phyloP scores from a whole-genome alignment of 2,329 filamentous ascomycete genomes.

The Exophiala alcalophila region DNA sequence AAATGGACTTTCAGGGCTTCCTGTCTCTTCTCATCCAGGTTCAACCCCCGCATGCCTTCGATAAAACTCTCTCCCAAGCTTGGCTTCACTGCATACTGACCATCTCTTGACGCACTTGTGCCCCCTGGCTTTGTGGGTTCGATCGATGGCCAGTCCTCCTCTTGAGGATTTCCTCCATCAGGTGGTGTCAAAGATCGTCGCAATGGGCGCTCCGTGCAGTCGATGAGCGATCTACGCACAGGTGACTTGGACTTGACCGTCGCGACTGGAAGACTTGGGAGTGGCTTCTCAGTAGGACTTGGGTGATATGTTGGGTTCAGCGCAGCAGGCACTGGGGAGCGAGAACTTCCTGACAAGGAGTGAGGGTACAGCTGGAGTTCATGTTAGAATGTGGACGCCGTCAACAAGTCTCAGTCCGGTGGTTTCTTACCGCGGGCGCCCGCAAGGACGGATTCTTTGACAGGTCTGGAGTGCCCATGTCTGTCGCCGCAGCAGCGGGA shows the following conservation, averaged over 20 bases:
- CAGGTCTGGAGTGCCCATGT: neutral
- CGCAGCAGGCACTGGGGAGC: slow-evolving; percentile 6
- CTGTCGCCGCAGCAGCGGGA: neutral
- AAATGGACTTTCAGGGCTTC: slow-evolving; percentile 1
- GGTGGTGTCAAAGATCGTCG: slow-evolving; percentile 27
- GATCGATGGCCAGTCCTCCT: slow-evolving; percentile 35
- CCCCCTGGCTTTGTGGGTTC: slow-evolving; percentile 15
- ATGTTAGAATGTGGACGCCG: slow-evolving; percentile 1
- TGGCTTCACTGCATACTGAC: slow-evolving; percentile 13
- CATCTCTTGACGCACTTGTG: neutral
- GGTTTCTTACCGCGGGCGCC: no score
- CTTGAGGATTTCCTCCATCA: slow-evolving; percentile 7
- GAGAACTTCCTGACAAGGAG: slow-evolving; percentile 5
- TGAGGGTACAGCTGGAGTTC: slow-evolving; percentile 6
- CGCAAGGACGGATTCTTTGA: no score
- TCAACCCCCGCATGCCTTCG: slow-evolving; percentile 25
- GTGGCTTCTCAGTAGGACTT: slow-evolving; percentile 32
- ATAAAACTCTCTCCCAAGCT: slow-evolving; percentile 27
- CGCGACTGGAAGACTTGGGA: slow-evolving; percentile 33
- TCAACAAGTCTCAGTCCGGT: no score
- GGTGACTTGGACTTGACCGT: slow-evolving; percentile 27
- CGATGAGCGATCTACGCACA: slow-evolving; percentile 32
- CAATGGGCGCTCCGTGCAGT: slow-evolving; percentile 33
- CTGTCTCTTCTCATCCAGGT: slow-evolving; percentile 17
- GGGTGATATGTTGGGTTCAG: slow-evolving; percentile 2